A percentile compares a stretch with the other conserved stretches of the same genome.
Conservation (phyloP, 495 filamentous ascomycete species). For the Penicillium crystallinum region DNA sequence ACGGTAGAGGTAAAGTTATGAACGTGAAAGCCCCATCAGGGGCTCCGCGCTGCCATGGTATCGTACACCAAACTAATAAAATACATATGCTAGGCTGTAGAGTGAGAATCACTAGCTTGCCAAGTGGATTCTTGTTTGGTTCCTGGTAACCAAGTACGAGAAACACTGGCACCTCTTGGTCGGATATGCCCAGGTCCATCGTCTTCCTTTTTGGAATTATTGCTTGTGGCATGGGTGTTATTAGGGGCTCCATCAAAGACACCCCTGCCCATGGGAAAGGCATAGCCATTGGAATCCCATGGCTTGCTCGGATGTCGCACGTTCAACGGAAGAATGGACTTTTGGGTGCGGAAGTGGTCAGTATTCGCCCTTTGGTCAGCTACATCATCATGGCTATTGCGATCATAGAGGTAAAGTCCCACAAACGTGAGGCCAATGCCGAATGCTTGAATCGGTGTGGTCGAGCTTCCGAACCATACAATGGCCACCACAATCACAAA, state of each 20-base stretch:
- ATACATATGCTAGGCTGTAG: slow-evolving; percentile 14
- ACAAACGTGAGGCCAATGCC: slow-evolving; percentile 88
- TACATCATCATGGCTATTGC: slow-evolving; percentile 77
- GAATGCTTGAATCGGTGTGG: slow-evolving; percentile 72
- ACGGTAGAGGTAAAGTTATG: background rate
- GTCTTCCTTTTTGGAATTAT: slow-evolving; percentile 54
- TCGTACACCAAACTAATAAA: slow-evolving; percentile 10
- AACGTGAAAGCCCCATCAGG: background rate
- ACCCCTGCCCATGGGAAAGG: slow-evolving; percentile 29
- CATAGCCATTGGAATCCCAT: slow-evolving; percentile 42
- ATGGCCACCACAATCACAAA: slow-evolving; percentile 95
- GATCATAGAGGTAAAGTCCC: slow-evolving; percentile 93
- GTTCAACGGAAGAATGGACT: slow-evolving; percentile 67
- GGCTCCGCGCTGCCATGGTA: slow-evolving; percentile 12
- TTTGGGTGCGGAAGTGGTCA: slow-evolving; percentile 52
- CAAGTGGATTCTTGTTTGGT: slow-evolving; percentile 80
- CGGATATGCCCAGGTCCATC: slow-evolving; percentile 49
- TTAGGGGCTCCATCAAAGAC: slow-evolving; percentile 22
- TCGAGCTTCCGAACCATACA: slow-evolving; percentile 89
- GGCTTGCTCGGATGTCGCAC: slow-evolving; percentile 29
- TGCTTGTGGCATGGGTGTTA: slow-evolving; percentile 26
- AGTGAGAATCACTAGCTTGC: slow-evolving; percentile 49
- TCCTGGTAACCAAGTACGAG: slow-evolving; percentile 61
- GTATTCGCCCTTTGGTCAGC: slow-evolving; percentile 64
- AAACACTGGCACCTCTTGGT: slow-evolving; percentile 53